Base-by-base conservation (phyloP, 169 alveolate species). In the Hepatocystis sp. region DNA sequence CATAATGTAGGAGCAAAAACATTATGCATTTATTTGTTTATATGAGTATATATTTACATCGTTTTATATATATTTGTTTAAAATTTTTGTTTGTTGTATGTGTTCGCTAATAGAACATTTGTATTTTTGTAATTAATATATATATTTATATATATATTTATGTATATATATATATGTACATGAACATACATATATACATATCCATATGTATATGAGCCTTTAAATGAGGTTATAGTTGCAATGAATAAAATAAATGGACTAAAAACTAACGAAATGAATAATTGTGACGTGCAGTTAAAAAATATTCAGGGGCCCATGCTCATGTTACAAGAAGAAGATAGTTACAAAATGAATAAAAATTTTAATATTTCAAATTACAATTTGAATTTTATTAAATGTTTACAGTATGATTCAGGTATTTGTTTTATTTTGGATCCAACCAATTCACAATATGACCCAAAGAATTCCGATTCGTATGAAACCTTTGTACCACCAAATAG, bases 241-340 rank as follows among this genome's bases (percentile, higher is more conserved):
- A 81, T 53, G 66, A 58, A 55, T 60, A 81, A 81, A 66, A 58
- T 66, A 66, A 81, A 81, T 81, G 85, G 85, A 55, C 28, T 71
- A 66, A 42, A 60, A 55, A 23, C 56, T 81, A 56, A 81, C 47
- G 85, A 60, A 11, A 81, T 34, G 42, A 81, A 21, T 36, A 58
- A 27, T 44, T 44, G 11, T 46, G 49, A 81, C 44, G n/a, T 15
- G 10, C 39, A 81, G 19, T 7, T 28, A 23, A 67, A n/a, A n/a
- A n/a, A n/a, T n/a, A n/a, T n/a, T n/a, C n/a, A n/a, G n/a, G n/a
- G n/a, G n/a, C n/a, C n/a, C n/a, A n/a, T n/a, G n/a, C n/a, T n/a
- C n/a, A n/a, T n/a, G 21, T 67, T 56, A 44, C 51, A 32, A 15
- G 13, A 27, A 13, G 36, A 46, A 19, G 67, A 67, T 7, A 56